phyloP scores from a whole-genome alignment of 2,329 filamentous ascomycete species.

The Botrytis deweyae region DNA sequence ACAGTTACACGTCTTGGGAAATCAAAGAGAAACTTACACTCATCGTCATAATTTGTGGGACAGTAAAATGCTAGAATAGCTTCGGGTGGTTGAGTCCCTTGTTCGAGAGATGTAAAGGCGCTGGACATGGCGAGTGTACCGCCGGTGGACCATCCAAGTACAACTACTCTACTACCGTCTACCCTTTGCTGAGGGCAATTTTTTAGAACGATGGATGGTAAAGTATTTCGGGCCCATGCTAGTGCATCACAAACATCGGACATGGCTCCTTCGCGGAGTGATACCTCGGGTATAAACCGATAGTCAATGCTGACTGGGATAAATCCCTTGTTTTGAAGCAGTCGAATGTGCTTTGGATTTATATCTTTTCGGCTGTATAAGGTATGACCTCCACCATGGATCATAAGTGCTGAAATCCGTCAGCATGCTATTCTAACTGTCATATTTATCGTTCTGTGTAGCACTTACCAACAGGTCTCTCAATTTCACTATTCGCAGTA shows the following conservation, averaged over 20 bases:
- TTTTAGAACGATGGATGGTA: neutral
- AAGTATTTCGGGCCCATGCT: constrained; percentile 34
- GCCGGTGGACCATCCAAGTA: constrained; percentile 51
- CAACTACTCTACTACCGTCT: neutral
- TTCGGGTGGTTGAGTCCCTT: constrained; percentile 41
- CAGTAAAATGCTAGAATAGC: constrained; percentile 30
- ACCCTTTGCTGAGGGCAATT: neutral
- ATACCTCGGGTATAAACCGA: constrained; percentile 50
- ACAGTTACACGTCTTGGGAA: too few species aligned
- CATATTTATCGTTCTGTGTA: neutral
- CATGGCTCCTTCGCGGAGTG: constrained; percentile 48
- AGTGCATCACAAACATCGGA: constrained; percentile 47
- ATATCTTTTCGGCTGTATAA: constrained; percentile 19
- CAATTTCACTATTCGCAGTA: neutral
- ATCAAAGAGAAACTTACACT: neutral
- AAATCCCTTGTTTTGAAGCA: constrained; percentile 38
- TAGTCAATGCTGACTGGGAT: constrained; percentile 52
- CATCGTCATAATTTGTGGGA: neutral
- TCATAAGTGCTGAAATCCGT: constrained; percentile 1
- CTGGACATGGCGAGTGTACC: constrained; percentile 48
- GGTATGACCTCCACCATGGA: constrained; percentile 20
- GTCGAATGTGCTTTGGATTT: constrained; percentile 27
- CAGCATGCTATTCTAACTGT: neutral
- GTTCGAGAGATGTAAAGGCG: constrained; percentile 41
- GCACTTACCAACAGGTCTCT: neutral